phyloP scores from a whole-genome alignment of 2,329 filamentous ascomycete species.

The Claviceps pazoutovae region DNA sequence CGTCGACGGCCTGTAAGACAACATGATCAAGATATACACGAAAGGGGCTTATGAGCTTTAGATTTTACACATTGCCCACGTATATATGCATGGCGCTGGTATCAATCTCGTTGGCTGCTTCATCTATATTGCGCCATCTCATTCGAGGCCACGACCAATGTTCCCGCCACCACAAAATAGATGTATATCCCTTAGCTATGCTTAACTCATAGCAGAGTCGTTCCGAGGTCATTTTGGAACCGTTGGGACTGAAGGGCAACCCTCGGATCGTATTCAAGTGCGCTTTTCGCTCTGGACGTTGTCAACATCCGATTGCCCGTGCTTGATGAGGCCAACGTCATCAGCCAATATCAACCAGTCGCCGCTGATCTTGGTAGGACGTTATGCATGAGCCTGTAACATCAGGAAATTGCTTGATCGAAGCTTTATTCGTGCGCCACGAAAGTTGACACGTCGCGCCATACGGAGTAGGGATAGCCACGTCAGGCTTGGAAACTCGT shows the following conservation, averaged over 20 bases:
- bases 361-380: conserved; percentile 13
- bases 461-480: conserved; percentile 48
- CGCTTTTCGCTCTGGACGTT: no score
- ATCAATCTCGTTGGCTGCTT: conserved; percentile 55
- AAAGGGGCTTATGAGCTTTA: conserved; percentile 36
- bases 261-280: no score
- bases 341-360: no score
- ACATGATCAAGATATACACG: conserved; percentile 61
- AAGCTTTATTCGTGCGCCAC: conserved; percentile 30
- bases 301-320: no score
- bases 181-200: conserved; percentile 47
- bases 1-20: conserved; percentile 40
- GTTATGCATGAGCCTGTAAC: conserved; percentile 21
- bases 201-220: conserved; percentile 24
- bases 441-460: conserved; percentile 51
- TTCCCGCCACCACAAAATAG: conserved; percentile 69
- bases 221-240: no score
- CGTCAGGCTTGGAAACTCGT: conserved; percentile 32
- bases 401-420: background rate
- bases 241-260: no score
- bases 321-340: no score
- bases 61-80: conserved; percentile 45
- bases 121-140: conserved; percentile 51
- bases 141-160: conserved; percentile 63
- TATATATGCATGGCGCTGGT: conserved; percentile 55